A percentile compares a stretch with the other conserved stretches of the same genome.
Conservation (phyloP, 768 basidiomycete species). For the Kwoniella sp. region DNA sequence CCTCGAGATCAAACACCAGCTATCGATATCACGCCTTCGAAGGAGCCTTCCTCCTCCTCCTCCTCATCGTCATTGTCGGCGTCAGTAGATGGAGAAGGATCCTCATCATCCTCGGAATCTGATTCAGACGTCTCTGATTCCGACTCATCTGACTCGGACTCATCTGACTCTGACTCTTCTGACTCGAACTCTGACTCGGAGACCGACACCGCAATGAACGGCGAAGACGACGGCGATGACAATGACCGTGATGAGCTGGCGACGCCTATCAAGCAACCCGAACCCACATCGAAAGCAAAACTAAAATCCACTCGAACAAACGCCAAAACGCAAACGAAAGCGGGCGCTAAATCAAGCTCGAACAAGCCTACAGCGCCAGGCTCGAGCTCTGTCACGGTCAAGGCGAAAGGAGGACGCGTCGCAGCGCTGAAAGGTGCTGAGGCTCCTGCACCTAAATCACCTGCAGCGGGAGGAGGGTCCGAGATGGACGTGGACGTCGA, state of each 20-base stretch:
- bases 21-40: neutral
- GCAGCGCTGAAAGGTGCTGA: neutral
- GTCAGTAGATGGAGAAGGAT: neutral
- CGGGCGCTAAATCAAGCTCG: neutral
- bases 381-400: conserved; percentile 1
- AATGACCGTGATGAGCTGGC: neutral
- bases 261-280: neutral
- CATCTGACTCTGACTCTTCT: neutral
- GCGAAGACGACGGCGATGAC: neutral
- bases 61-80: neutral
- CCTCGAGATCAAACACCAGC: neutral
- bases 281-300: conserved; percentile 1
- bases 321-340: neutral
- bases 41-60: neutral
- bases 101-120: neutral
- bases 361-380: neutral
- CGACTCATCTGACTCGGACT: neutral
- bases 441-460: neutral
- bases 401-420: neutral
- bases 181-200: neutral
- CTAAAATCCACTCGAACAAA: neutral
- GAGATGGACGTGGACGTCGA: no score
- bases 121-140: neutral
- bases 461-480: neutral
- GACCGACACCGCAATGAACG: no score